Evolutionary conservation across 805 yeast species (phyloP), one percentile per base, ranked within the genome.

Genomic region (Saccharomyces cerevisiae): DNA sequence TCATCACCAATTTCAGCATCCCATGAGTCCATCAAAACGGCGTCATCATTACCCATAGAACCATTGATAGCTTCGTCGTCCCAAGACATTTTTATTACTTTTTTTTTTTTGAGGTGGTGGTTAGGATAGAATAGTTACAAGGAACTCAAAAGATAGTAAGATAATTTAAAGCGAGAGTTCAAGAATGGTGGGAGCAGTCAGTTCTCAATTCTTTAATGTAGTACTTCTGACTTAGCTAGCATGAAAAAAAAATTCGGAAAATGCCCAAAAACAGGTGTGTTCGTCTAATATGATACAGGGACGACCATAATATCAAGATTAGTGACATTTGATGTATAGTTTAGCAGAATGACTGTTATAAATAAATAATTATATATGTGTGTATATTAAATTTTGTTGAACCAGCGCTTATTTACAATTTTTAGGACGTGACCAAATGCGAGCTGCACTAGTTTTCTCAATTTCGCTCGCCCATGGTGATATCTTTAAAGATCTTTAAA

Each of bases 21-120:
- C 89, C 96, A 88, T 41, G 88, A 81, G 50, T 81, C 84, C 55
- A 83, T 79, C 47, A 66, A 51, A 32, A 80, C 79, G 21, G 79
- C 79, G 50, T 78, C 76, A 51, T 70, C 79, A 47, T 76, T 65
- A 14, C 71, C 66, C 48, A 82, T 71, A 46, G 89, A 82, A 57
- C 85, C 82, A 54, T 83, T 92, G 69, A 88, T 86, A 66, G 87
- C 96, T 75, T 90, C 96, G 82, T 89, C 96, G 80, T 89, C 97
- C 73, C 73, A 70, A 59, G 73, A 70, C 73, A 70, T 70, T 21
- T 49, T 41, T 41, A 17, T 24, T 47, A 13, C 2, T n/a, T 21
- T 31, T 43, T 30, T 28, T 26, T 28, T 22, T 43, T 13, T 26
- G 6, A 5, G 26, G 1, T 26, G 6, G 10, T 14, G 41, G 10